Evolutionary conservation across 2,329 filamentous ascomycete genomes (phyloP), one percentile per base, ranked within the genome.

Genomic region (Neurospora sp.): DNA sequence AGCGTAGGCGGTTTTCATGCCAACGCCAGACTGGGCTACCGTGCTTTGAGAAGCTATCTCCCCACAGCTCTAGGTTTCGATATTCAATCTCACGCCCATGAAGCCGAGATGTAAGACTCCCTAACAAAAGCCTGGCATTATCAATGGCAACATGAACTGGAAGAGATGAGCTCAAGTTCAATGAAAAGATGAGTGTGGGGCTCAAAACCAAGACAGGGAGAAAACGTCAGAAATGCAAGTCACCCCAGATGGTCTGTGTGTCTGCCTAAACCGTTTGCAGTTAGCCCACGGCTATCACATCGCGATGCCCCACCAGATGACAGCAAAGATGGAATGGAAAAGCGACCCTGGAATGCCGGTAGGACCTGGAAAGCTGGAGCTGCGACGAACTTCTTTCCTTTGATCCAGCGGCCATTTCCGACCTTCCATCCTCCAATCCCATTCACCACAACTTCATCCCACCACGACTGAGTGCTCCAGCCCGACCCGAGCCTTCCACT

Each of bases 211-310:
- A 8, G 28, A 33, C 23, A 28, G 46, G 52, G 52, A 33, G 52
- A 62, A 62, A 62, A 62, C 52, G 52, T 62, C 52, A 62, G 52
- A 62, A 62, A 62, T 62, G 52, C 52, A 62, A 62, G 52, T 62
- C 52, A 36, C 28, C 52, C 52, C 52, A 62, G 52, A 62, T 62
- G 52, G 23, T 36, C 52, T 36, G 52, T 62, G 52, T n/a, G 52
- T 36, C 28, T 62, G 6, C 8, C 52, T 36, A 62, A 57, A 2
- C 52, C 52, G 23, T 36, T 62, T 62, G 12, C 15, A 36, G 52
- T 62, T 62, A 62, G 28, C 15, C 28, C 52, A 33, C 52, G 52
- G 52, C 52, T 62, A 62, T 62, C 52, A 62, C 52, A 62, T 36
- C 52, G 52, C 52, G 23, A 62, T 36, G 52, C 52, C 52, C 52